phyloP scores from a whole-genome alignment of 2,329 filamentous ascomycete genomes.

The Sporothrix sp. region DNA sequence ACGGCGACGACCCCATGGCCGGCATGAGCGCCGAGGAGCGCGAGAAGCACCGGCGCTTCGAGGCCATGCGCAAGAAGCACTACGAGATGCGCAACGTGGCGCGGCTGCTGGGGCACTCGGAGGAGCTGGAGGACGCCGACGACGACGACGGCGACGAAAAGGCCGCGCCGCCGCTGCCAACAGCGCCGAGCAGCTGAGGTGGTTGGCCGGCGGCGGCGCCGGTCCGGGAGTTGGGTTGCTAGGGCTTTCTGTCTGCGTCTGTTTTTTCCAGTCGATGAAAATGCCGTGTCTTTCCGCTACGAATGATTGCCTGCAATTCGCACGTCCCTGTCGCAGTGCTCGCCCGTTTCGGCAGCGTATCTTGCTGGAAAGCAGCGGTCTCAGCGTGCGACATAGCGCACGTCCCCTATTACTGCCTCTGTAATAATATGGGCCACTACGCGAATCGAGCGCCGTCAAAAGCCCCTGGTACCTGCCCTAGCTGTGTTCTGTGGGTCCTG shows the following conservation, averaged over 20 bases:
- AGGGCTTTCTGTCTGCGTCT: too few relatives aligned
- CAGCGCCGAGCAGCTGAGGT: neutral
- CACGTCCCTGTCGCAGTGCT: neutral
- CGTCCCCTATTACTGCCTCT: too few relatives aligned
- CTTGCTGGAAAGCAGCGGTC: neutral
- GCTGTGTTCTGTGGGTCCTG: constrained; percentile 7
- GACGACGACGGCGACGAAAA: constrained; percentile 34
- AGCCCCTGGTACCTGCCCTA: too few relatives aligned
- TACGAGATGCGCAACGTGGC: constrained; percentile 98
- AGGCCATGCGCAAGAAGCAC: constrained; percentile 86
- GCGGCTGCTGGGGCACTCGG: constrained; percentile 68
- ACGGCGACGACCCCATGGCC: constrained; percentile 43
- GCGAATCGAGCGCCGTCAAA: too few relatives aligned
- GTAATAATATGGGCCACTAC: too few relatives aligned
- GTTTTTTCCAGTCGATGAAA: too few relatives aligned
- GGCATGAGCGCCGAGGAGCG: constrained; percentile 60
- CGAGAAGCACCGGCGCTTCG: constrained; percentile 88
- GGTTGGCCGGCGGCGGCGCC: neutral
- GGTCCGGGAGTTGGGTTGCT: neutral
- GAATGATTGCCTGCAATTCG: too few relatives aligned
- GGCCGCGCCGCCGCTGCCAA: constrained; percentile 8
- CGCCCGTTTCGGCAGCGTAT: neutral
- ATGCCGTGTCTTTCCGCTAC: too few relatives aligned
- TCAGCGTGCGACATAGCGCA: neutral
- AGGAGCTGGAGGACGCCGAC: constrained; percentile 50